These are phyloP conservation scores for Globisporangium recalcitrans DNA, from an alignment of 352 stramenopile species.

Conservation along the genomic window DNA sequence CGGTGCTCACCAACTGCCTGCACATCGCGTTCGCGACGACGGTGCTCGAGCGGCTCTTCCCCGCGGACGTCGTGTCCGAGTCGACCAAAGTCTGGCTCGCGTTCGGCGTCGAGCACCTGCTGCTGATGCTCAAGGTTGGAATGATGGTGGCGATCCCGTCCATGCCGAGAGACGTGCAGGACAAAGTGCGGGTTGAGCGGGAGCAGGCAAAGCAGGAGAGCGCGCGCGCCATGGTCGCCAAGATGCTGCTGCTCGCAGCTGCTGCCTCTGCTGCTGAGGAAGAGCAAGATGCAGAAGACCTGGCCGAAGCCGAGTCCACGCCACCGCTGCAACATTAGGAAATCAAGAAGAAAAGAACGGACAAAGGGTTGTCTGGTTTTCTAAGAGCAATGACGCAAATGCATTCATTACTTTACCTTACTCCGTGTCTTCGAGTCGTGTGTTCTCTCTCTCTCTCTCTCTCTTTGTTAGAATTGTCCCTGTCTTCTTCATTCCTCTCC, in stretches of 20 bases:
- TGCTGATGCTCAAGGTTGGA: constrained; percentile 63
- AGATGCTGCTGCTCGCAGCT: constrained; percentile 17
- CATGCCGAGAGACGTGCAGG: constrained; percentile 45
- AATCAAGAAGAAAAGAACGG: background rate
- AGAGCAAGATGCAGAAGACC: background rate
- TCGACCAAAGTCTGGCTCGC: constrained; percentile 75
- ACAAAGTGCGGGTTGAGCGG: constrained; percentile 44
- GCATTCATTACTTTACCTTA: constrained; percentile 1
- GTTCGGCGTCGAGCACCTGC: constrained; percentile 64
- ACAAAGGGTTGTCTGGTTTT: background rate
- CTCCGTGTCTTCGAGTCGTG: background rate
- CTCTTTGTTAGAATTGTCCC: background rate
- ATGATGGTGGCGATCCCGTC: constrained; percentile 53
- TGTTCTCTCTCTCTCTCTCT: background rate
- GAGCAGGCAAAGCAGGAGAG: constrained; percentile 70
- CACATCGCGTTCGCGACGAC: constrained; percentile 88
- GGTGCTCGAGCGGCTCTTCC: constrained; percentile 46
- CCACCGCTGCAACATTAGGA: background rate
- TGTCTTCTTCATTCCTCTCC: background rate
- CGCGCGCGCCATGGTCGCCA: constrained; percentile 48
- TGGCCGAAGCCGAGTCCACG: background rate
- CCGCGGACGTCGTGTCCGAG: constrained; percentile 13
- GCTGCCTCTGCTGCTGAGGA: background rate
- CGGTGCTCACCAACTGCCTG: constrained; percentile 94
- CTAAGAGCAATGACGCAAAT: constrained; percentile 3